A percentile compares a stretch with the other conserved stretches of the same genome.
Conservation (phyloP, 805 yeast species). For the Kregervanrija pseudodelftensis region DNA sequence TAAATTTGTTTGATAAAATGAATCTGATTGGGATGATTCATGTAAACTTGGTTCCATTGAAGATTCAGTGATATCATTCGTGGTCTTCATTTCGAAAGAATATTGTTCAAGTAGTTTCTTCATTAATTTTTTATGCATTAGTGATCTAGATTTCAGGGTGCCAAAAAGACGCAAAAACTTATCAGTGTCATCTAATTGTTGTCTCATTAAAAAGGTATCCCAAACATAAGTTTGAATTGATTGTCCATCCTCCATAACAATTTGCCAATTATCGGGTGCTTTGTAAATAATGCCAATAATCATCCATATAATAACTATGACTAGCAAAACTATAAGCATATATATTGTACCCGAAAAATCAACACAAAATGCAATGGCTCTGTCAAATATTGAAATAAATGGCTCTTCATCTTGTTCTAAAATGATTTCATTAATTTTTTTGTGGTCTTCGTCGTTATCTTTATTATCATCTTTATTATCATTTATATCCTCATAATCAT, state of each 20-base stretch:
- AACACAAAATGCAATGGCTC: slow-evolving; percentile 1
- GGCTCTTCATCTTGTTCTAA: too few relatives aligned
- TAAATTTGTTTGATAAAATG: too few relatives aligned
- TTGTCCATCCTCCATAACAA: slow-evolving; percentile 35
- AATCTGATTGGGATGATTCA: too few relatives aligned
- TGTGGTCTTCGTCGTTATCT: too few relatives aligned
- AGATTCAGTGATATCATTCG: too few relatives aligned
- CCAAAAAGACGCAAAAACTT: slow-evolving; percentile 22
- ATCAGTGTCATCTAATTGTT: slow-evolving; percentile 26
- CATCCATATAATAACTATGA: slow-evolving; percentile 15
- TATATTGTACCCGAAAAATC: slow-evolving; percentile 14
- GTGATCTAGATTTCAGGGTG: slow-evolving; percentile 25
- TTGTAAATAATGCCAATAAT: slow-evolving; percentile 20
- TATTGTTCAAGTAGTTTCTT: too few relatives aligned
- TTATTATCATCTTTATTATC: too few relatives aligned
- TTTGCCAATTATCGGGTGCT: slow-evolving; percentile 32
- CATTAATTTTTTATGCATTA: slow-evolving; percentile 16
- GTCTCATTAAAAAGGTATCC: slow-evolving; percentile 36
- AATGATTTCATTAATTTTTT: too few relatives aligned
- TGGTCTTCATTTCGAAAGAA: too few relatives aligned
- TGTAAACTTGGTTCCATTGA: too few relatives aligned
- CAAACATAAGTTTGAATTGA: slow-evolving; percentile 33
- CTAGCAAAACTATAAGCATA: slow-evolving; percentile 23
- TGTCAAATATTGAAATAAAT: too few relatives aligned
- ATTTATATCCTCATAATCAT: too few relatives aligned